Base-by-base conservation (phyloP, 2,329 filamentous ascomycete species). In the Rhexocercosporidium sp. region DNA sequence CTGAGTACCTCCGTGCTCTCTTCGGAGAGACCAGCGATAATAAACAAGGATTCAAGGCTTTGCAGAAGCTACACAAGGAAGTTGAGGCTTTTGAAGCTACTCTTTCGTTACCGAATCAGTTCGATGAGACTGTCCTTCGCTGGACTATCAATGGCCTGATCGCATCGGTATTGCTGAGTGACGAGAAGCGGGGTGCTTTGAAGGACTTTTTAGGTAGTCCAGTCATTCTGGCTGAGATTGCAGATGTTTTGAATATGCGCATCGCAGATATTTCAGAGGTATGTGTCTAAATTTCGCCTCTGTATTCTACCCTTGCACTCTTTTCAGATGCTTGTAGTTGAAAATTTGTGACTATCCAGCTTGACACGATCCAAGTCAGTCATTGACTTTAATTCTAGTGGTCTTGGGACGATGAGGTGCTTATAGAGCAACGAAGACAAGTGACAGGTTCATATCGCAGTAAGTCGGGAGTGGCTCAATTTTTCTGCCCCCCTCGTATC, bases 231-330 rank as follows among this genome's bases (percentile, higher is more conserved):
- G 79, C 80, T 39, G 86, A 88, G 70, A 81, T 88, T 16, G 82
- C 82, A 3, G 85, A 88, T 74, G 85, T 88, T 16, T 76, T 88
- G 51, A 88, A 87, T 66, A 85, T 88, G 81, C 81, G 85, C 27
- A 80, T 87, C 59, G 78, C 81, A 1, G 79, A 82, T 5, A 75
- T 88, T 2, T 80, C 83, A 18, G 31, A 57, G 20, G 54, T 57
- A 41, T 57, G 34, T 39, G 7, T 27, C 12, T 37, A 3, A n/a
- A 14, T 56, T 11, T 16, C 31, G 1, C 25, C 47, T 37, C n/a
- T 56, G 3, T 11, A 3, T 16, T 39, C 4, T 9, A 9, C 3
- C n/a, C 12, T 3, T 9, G n/a, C 5, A 25, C 1, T 25, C n/a
- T 47, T 47, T 3, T n/a, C 3, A 8, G 31, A 20, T 22, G 9